phyloP scores from a whole-genome alignment of 371 early-diverging fungal genomes.

The Zopfochytrium polystomum region DNA sequence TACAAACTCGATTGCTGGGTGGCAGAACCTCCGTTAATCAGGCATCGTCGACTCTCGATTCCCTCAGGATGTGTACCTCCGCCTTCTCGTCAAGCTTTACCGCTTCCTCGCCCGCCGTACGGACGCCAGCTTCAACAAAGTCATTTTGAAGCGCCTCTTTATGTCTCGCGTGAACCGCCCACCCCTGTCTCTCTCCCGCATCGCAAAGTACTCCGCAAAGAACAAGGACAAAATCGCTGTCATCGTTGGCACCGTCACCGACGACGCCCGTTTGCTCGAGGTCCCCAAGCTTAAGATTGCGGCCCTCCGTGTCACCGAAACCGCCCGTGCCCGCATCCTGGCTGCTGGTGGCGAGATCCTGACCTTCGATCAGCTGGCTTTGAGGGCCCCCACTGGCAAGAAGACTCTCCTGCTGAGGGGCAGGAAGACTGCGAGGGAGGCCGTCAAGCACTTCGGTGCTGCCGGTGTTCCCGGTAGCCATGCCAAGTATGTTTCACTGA shows the following conservation, averaged over 20 bases:
- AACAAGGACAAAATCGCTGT: constrained; percentile 78
- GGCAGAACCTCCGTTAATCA: too few relatives aligned
- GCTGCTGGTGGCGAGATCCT: constrained; percentile 97
- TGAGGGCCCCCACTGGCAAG: constrained; percentile 95
- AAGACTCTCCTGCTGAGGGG: constrained; percentile 95
- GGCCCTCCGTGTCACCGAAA: constrained; percentile 92
- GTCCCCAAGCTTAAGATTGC: constrained; percentile 94
- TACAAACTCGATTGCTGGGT: too few relatives aligned
- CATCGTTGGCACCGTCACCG: constrained; percentile 94
- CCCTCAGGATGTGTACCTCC: constrained; percentile 85
- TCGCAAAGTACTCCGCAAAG: constrained; percentile 64
- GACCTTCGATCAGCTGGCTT: constrained; percentile 97
- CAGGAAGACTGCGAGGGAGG: constrained; percentile 85
- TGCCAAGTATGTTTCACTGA: constrained; percentile 72
- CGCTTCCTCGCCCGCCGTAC: constrained; percentile 98
- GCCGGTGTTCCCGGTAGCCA: constrained; percentile 81
- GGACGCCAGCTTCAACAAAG: constrained; percentile 96
- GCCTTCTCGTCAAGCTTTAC: constrained; percentile 97
- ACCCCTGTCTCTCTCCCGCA: constrained; percentile 87
- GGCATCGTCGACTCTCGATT: too few relatives aligned
- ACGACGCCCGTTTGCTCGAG: constrained; percentile 89
- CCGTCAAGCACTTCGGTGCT: constrained; percentile 92
- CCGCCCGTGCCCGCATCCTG: constrained; percentile 94
- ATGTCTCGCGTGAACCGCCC: constrained; percentile 97
- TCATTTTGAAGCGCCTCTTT: constrained; percentile 95